These are phyloP conservation scores for Blyttiomyces sp. DNA, from an alignment of 371 early-diverging fungal species.

Conservation along the genomic window DNA sequence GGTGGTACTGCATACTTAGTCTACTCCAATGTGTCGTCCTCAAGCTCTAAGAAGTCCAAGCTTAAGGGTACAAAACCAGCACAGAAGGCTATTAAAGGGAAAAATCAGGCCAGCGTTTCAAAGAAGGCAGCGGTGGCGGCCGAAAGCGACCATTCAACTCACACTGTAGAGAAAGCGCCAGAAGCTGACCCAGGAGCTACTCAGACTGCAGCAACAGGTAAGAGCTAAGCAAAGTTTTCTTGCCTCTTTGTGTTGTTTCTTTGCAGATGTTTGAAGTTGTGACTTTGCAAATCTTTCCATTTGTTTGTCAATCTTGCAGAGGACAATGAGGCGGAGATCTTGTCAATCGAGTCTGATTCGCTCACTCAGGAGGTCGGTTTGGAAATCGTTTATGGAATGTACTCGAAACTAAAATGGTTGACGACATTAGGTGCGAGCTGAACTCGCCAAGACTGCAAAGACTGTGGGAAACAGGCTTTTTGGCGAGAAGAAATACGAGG, in stretches of 20 bases:
- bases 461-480: slow-evolving; percentile 84
- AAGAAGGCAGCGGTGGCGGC: neutral
- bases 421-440: neutral
- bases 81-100: neutral
- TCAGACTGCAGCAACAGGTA: neutral
- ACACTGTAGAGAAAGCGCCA: neutral
- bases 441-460: slow-evolving; percentile 61
- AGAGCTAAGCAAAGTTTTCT: too few species aligned
- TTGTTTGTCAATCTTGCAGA: too few species aligned
- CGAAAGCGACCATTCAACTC: neutral
- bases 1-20: neutral
- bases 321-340: neutral
- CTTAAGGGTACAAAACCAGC: too few species aligned
- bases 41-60: too few species aligned
- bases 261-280: neutral
- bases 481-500: slow-evolving; percentile 73
- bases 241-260: neutral
- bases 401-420: neutral
- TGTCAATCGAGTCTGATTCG: neutral
- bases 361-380: neutral
- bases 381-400: neutral
- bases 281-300: neutral
- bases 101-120: neutral
- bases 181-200: neutral
- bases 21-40: neutral